Conservation (phyloP, 2,329 filamentous ascomycete genomes). For the Aureobasidium sp. region DNA sequence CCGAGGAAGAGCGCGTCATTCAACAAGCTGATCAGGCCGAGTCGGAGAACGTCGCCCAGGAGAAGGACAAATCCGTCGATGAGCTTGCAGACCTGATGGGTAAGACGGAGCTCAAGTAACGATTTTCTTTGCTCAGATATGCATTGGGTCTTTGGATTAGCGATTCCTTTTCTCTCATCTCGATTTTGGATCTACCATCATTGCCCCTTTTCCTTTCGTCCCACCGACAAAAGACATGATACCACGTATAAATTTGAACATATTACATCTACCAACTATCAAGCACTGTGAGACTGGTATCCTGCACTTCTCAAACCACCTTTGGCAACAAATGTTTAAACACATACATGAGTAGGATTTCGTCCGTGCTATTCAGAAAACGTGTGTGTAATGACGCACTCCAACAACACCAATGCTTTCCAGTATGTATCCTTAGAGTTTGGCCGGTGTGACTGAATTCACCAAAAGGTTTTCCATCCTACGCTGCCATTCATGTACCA, state of each 20-base stretch:
- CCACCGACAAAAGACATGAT: neutral
- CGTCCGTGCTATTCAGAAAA: no score
- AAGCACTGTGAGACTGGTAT: no score
- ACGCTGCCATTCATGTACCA: conserved; percentile 25
- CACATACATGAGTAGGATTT: no score
- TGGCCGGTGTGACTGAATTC: neutral
- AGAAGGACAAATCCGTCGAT: conserved; percentile 73
- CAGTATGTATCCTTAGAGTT: neutral
- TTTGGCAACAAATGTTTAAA: no score
- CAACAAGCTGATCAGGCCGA: conserved; percentile 66
- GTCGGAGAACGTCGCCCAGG: conserved; percentile 63
- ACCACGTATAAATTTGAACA: no score
- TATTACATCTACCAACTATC: no score
- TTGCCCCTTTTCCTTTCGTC: neutral
- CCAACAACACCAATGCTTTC: no score
- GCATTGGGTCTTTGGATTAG: conserved; percentile 14
- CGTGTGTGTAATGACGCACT: neutral
- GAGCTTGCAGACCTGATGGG: conserved; percentile 67
- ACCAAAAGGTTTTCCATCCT: conserved; percentile 17
- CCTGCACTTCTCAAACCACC: no score
- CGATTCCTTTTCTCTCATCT: conserved; percentile 1
- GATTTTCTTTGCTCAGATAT: neutral
- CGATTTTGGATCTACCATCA: neutral
- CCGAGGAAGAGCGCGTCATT: conserved; percentile 61
- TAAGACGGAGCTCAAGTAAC: conserved; percentile 51